phyloP scores from a whole-genome alignment of 768 basidiomycete species.

The Cantharellus anzutake region DNA sequence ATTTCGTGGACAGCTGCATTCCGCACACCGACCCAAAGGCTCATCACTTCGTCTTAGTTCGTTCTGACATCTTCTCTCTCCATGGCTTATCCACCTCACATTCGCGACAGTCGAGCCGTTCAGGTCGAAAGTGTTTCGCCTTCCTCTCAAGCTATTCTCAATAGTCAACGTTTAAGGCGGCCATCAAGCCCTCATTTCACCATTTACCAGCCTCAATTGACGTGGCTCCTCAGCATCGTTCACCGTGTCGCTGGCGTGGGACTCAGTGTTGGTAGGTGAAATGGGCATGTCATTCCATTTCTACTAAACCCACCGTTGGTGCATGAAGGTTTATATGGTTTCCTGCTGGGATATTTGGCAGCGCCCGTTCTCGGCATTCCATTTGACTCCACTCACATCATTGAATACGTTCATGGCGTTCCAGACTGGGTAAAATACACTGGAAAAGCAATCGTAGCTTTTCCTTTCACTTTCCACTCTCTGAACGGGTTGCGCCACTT shows the following conservation, averaged over 20 bases:
- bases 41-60: too few species aligned
- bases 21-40: too few species aligned
- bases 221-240: constrained; percentile 71
- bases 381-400: constrained; percentile 59
- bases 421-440: constrained; percentile 62
- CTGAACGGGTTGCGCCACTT: constrained; percentile 85
- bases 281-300: neutral
- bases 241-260: constrained; percentile 74
- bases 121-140: constrained; percentile 19
- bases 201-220: constrained; percentile 91
- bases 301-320: neutral
- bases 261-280: constrained; percentile 44
- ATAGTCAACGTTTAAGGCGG: constrained; percentile 72
- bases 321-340: constrained; percentile 61
- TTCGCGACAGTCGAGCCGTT: neutral
- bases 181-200: constrained; percentile 90
- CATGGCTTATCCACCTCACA: too few species aligned
- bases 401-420: constrained; percentile 48
- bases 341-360: constrained; percentile 68
- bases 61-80: too few species aligned
- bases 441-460: constrained; percentile 61
- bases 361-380: constrained; percentile 42
- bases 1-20: neutral
- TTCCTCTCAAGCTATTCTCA: constrained; percentile 44
- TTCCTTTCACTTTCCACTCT: constrained; percentile 80